Conservation (phyloP, 345 rosid species). For the Euphorbia lathyris region DNA sequence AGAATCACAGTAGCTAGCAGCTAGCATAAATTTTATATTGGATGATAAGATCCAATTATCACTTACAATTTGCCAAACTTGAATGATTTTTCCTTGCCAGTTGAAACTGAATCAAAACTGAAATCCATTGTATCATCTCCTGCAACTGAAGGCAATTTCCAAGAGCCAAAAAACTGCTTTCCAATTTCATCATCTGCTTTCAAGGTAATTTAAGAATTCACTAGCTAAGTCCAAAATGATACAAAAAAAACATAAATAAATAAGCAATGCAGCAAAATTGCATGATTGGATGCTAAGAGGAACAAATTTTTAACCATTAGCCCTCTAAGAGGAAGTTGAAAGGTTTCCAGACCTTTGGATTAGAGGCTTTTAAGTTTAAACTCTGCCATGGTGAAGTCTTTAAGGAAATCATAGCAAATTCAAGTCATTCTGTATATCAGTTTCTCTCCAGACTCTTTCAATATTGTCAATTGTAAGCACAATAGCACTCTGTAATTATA, state of each 20-base stretch:
- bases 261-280: background rate
- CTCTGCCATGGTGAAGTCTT: background rate
- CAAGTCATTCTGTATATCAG: background rate
- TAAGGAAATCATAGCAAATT: background rate
- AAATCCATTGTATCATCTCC: slow-evolving; percentile 72
- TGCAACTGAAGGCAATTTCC: slow-evolving; percentile 57
- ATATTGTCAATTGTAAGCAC: background rate
- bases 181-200: slow-evolving; percentile 70
- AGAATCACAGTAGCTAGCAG: background rate
- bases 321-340: background rate
- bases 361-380: background rate
- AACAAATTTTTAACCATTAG: background rate
- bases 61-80: slow-evolving; percentile 80
- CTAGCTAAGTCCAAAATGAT: background rate
- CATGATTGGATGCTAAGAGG: background rate
- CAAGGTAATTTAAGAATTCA: slow-evolving; percentile 3
- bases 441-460: background rate
- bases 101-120: slow-evolving; percentile 48
- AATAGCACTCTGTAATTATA: background rate
- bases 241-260: background rate
- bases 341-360: background rate
- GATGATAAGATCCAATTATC: slow-evolving; percentile 8
- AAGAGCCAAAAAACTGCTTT: slow-evolving; percentile 64
- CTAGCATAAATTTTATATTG: background rate
- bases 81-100: slow-evolving; percentile 57